Base-by-base conservation (phyloP, 148 eudicot species). In the Rhododendron griersonianum region DNA sequence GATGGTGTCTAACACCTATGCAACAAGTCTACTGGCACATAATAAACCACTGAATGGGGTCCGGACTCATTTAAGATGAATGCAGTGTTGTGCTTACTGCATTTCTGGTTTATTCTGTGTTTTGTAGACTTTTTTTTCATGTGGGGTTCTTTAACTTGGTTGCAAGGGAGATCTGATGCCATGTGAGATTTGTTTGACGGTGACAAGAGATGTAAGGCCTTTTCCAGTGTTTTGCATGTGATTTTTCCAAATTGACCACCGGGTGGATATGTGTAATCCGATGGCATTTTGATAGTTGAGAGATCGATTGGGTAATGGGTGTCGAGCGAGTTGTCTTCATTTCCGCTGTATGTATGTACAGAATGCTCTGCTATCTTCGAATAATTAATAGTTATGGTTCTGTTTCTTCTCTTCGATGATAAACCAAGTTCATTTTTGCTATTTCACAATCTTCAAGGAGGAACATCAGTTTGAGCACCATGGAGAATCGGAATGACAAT, bases 311-410 rank as follows among this genome's bases (percentile, higher is more conserved):
- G 81, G 44, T 73, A 48, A 11, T 73, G 65, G 85, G 30, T 73
- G 11, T 51, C 30, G 78, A 83, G 83, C 47, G 75, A 83, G 75
- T 81, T 9, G 80, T 86, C 30, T 81, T 76, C 55, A 1, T 47
- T 86, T 18, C 35, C 35, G 78, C 15, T 33, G 9, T 45, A 69
- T 71, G 19, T 63, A 71, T 86, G 87, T 86, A 86, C 87, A 86
- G 84, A 81, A 81, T 51, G 53, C 35, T 81, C 35, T 63, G 2
- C 84, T 48, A 19, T 84, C 69, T 86, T 21, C 28, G 71, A 86
- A 81, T 86, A 81, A 73, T 74, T 23, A 41, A 25, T 71, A 33
- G 44, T 73, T 82, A 41, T 81, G 84, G 25, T 86, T 69, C 35
- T 47, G 67, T 39, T 80, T 45, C 83, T 47, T 65, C 35, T 79